Percentiles rank a stretch among this genome's conserved stretches.
Evolutionary conservation across 2,329 filamentous ascomycete genomes (phyloP).

Genomic region (Rosellinia necatrix): DNA sequence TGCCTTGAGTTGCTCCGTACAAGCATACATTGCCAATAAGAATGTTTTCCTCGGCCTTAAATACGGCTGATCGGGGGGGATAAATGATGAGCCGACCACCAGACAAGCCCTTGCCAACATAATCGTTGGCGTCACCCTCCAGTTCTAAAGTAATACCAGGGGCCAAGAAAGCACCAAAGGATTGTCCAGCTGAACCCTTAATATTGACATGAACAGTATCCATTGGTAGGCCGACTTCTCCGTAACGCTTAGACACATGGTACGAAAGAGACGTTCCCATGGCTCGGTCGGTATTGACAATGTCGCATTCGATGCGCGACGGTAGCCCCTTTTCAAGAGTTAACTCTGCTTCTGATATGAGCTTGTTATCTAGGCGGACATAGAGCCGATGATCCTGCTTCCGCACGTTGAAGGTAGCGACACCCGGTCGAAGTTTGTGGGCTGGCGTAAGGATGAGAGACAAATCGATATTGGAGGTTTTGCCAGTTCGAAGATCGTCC

Average conservation of each 20-base stretch:
- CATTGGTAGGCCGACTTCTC: constrained; percentile 83
- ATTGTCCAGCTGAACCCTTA: constrained; percentile 94
- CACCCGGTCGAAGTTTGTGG: constrained; percentile 91
- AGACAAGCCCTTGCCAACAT: constrained; percentile 93
- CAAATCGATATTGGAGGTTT: constrained; percentile 91
- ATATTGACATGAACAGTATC: constrained; percentile 97
- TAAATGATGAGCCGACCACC: constrained; percentile 93
- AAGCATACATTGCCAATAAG: constrained; percentile 93
- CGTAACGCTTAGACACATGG: constrained; percentile 91
- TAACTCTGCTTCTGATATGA: constrained; percentile 92
- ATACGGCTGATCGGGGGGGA: constrained; percentile 85
- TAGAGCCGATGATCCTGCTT: constrained; percentile 97
- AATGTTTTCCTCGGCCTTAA: constrained; percentile 95
- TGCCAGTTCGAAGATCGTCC: constrained; percentile 83
- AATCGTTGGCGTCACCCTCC: constrained; percentile 95
- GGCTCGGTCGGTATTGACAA: constrained; percentile 94
- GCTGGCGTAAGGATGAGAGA: constrained; percentile 92
- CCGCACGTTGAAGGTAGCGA: constrained; percentile 95
- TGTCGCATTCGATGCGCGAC: constrained; percentile 90
- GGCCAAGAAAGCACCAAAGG: constrained; percentile 92
- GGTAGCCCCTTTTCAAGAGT: constrained; percentile 93
- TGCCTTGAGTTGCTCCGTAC: constrained; percentile 89
- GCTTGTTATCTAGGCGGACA: constrained; percentile 92
- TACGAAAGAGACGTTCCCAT: constrained; percentile 94
- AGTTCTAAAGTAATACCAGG: constrained; percentile 93